phyloP scores from a whole-genome alignment of 2,329 filamentous ascomycete species.

The Fusarium multiceps region DNA sequence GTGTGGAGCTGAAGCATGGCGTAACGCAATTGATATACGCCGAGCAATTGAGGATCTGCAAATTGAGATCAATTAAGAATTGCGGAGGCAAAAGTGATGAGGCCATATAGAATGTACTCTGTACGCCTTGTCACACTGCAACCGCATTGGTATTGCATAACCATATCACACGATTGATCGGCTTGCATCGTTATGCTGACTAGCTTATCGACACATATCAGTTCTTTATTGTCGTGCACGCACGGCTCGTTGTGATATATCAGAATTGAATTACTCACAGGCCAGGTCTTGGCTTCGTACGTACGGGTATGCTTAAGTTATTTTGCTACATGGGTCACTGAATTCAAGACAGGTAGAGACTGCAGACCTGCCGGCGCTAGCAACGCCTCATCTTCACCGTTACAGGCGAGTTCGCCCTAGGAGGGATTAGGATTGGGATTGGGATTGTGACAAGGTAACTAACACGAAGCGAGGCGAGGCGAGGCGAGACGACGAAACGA shows the following conservation, averaged over 20 bases:
- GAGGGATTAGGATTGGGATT: not conserved
- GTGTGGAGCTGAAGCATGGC: conserved; percentile 24
- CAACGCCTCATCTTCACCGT: conserved; percentile 36
- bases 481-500: conserved; percentile 1
- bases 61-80: conserved; percentile 1
- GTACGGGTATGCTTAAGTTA: not conserved
- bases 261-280: conserved; percentile 5
- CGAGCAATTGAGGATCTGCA: not conserved
- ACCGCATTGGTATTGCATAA: conserved; percentile 3
- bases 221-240: not conserved
- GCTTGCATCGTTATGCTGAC: conserved; percentile 1
- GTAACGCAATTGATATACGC: not conserved
- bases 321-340: not conserved
- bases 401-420: conserved; percentile 35
- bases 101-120: conserved; percentile 35
- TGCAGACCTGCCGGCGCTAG: conserved; percentile 39
- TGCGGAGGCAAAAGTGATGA: conserved; percentile 28
- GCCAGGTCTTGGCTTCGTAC: conserved; percentile 14
- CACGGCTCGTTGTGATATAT: conserved; percentile 9
- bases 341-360: not conserved
- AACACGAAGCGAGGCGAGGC: conserved; percentile 8
- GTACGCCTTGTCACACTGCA: conserved; percentile 38
- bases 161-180: conserved; percentile 5
- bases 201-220: conserved; percentile 3
- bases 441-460: conserved; percentile 3